phyloP scores from a whole-genome alignment of 768 basidiomycete species.

The Phylloporus sp. region DNA sequence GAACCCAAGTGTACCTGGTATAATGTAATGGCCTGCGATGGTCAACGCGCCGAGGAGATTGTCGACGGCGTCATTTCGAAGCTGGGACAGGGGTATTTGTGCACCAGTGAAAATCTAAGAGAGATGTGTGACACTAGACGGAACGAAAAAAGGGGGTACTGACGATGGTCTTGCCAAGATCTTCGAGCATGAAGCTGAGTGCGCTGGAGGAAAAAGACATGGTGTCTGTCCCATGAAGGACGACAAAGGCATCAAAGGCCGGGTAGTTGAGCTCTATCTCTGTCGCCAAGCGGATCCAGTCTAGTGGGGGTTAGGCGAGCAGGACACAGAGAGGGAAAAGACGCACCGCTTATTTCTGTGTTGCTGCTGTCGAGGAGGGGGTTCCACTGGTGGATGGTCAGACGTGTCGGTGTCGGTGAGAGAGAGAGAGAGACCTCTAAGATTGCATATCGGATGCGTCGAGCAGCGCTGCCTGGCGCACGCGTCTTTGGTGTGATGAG shows the following conservation, averaged over 20 bases:
- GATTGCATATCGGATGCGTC: constrained; percentile 81
- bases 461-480: constrained; percentile 56
- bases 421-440: constrained; percentile 55
- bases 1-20: constrained; percentile 59
- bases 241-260: constrained; percentile 83
- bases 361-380: constrained; percentile 87
- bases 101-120: constrained; percentile 86
- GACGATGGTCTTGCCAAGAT: constrained; percentile 89
- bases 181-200: constrained; percentile 86
- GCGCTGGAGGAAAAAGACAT: constrained; percentile 90
- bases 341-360: constrained; percentile 71
- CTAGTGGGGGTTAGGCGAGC: constrained; percentile 35
- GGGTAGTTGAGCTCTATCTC: constrained; percentile 93
- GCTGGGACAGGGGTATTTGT: constrained; percentile 86
- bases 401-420: neutral
- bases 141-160: constrained; percentile 8
- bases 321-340: too few relatives aligned
- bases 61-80: constrained; percentile 93
- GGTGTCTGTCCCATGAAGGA: constrained; percentile 89
- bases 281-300: constrained; percentile 87
- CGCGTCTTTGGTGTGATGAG: constrained; percentile 74
- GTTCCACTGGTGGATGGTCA: constrained; percentile 57
- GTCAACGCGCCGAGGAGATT: constrained; percentile 87
- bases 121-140: neutral
- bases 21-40: constrained; percentile 87